phyloP scores from a whole-genome alignment of 106 monocot genomes.

The Phalaenopsis aphrodite region DNA sequence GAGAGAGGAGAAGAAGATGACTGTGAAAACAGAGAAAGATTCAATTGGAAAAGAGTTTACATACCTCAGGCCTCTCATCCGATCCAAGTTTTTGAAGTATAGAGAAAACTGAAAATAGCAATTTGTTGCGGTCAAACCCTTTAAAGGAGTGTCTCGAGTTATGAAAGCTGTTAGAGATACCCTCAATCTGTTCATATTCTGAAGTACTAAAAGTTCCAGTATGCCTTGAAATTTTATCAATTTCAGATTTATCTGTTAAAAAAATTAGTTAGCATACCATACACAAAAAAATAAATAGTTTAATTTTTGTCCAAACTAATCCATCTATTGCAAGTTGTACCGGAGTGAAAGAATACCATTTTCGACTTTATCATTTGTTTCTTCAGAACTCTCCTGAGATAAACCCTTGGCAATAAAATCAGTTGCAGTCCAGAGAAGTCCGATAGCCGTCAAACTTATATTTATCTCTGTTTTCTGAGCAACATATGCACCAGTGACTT shows the following conservation, averaged over 20 bases:
- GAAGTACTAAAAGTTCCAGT: constrained; percentile 6
- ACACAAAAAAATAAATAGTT: background rate
- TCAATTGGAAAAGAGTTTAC: background rate
- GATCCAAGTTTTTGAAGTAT: constrained; percentile 81
- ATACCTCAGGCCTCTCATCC: constrained; percentile 97
- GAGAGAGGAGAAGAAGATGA: no score
- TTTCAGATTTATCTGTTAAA: constrained; percentile 7
- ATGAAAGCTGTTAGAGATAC: constrained; percentile 13
- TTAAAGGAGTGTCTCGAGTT: constrained; percentile 14
- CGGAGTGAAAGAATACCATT: constrained; percentile 16
- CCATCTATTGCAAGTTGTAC: background rate
- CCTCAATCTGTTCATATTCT: constrained; percentile 13
- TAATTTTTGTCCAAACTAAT: background rate
- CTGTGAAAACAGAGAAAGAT: background rate
- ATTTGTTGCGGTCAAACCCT: constrained; percentile 42
- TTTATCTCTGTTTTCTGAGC: constrained; percentile 83
- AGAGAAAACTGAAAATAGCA: constrained; percentile 87
- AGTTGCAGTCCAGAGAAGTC: constrained; percentile 92
- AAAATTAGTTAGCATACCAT: background rate
- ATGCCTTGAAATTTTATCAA: constrained; percentile 2
- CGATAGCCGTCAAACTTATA: constrained; percentile 96
- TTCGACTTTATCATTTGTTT: constrained; percentile 13
- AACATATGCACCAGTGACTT: constrained; percentile 85
- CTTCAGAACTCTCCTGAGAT: constrained; percentile 16
- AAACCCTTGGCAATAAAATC: constrained; percentile 97